These are phyloP conservation scores for Massariosphaeria phaeospora DNA, from an alignment of 495 filamentous ascomycete species.

Conservation along the genomic window DNA sequence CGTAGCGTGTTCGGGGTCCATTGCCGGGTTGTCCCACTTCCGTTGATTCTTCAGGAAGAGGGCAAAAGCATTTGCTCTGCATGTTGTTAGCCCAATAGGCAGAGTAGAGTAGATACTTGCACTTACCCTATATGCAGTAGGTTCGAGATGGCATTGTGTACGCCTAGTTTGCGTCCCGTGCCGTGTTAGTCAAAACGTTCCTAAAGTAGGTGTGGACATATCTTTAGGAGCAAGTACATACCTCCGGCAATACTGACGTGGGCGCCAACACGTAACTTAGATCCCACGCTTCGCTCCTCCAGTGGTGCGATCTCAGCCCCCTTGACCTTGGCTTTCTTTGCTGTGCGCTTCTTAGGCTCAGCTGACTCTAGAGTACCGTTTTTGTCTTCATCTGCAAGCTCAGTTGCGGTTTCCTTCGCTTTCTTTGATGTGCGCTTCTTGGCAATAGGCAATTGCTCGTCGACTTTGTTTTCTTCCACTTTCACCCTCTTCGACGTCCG, in stretches of 20 bases:
- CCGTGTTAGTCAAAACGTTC: not conserved
- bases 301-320: slow-evolving; percentile 53
- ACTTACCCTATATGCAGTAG: slow-evolving; percentile 64
- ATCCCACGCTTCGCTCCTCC: slow-evolving; percentile 58
- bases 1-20: slow-evolving; percentile 60
- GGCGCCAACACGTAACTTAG: slow-evolving; percentile 84
- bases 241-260: slow-evolving; percentile 72
- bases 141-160: slow-evolving; percentile 84
- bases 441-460: no score
- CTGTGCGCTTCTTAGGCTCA: slow-evolving; percentile 45
- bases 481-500: not conserved
- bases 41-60: slow-evolving; percentile 93
- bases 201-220: not conserved
- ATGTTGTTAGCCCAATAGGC: slow-evolving; percentile 19
- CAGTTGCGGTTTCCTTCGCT: not conserved
- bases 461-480: no score
- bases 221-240: not conserved
- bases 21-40: slow-evolving; percentile 84
- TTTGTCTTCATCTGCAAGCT: not conserved
- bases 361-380: slow-evolving; percentile 35
- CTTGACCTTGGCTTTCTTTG: slow-evolving; percentile 33
- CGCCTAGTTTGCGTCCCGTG: slow-evolving; percentile 56
- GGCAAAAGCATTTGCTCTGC: slow-evolving; percentile 82
- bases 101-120: not conserved
- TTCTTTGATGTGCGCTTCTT: not conserved